Evolutionary conservation across 23 red algal species (phyloP), one percentile per base, ranked within the genome.

Genomic region (Gracilaria gracilis): DNA sequence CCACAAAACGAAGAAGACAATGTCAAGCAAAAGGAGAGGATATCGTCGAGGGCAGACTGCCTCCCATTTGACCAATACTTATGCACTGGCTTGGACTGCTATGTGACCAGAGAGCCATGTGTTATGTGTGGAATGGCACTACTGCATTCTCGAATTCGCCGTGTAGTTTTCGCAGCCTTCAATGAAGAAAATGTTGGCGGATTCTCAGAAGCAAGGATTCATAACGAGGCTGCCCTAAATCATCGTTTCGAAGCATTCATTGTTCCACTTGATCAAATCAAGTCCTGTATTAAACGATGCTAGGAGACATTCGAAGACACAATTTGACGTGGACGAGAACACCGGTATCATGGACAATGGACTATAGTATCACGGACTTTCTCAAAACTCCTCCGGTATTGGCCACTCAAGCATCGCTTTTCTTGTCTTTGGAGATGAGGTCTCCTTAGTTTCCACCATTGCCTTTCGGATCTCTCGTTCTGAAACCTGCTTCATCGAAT

Each of bases 71-170:
- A 92, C 46, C 89, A 92, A 77, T 98, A 98, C 57, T 57, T 98
- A 55, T 89, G 85, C 38, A 98, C 96, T 44, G 96, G 96, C 6
- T 81, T 98, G 46, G 96, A 98, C 39, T 75, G 85, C 27, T 98
- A 92, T 47, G 88, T 90, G 29, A 83, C 85, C 21, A 79, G 87
- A 49, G 96, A 98, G 66, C 96, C 96, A 61, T 98, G 96, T 67
- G 96, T 95, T 20, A 85, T 94, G 80, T 98, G 96, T 75, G 73
- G 87, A 0, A 98, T 98, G 96, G 96, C 96, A 82, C 51, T 91
- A 14, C 57, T 91, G 17, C 96, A 98, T 66, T 95, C 92, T 11
- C 50, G 96, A 54, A 93, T 98, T 50, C 91, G 96, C 11, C 85
- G 96, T 0, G 79, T 97, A 0, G 75, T 97, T 38, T 97, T 90